Evolutionary conservation across 1,284 basidiomycete species (phyloP).

Genomic region (Naganishia sp.): DNA sequence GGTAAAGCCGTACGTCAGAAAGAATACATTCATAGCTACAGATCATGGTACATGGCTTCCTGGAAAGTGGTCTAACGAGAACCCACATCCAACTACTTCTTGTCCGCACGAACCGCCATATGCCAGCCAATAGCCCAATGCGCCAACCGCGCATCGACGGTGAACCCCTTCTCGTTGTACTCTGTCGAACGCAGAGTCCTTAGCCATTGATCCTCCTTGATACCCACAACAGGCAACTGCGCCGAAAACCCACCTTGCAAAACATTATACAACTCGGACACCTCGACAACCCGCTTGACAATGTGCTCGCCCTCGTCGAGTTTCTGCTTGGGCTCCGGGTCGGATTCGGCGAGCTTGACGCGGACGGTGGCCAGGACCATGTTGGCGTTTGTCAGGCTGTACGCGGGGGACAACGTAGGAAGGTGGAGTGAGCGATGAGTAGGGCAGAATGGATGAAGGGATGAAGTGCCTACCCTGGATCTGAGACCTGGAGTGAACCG

Average conservation of each 20-base stretch:
- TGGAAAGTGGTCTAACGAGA: too few species aligned
- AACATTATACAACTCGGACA: slow-evolving; percentile 64
- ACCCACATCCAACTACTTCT: background rate
- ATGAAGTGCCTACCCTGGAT: slow-evolving; percentile 60
- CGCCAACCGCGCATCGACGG: slow-evolving; percentile 72
- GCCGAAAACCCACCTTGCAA: slow-evolving; percentile 62
- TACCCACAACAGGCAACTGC: background rate
- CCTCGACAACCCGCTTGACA: slow-evolving; percentile 67
- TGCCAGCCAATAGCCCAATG: slow-evolving; percentile 72
- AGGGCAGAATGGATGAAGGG: too few species aligned
- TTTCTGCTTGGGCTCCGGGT: slow-evolving; percentile 49
- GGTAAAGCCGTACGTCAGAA: too few species aligned
- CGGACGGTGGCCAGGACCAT: slow-evolving; percentile 56
- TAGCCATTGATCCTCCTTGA: background rate
- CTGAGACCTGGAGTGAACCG: slow-evolving; percentile 32
- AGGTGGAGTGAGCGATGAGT: background rate
- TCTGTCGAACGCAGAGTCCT: slow-evolving; percentile 53
- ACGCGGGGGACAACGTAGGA: too few species aligned
- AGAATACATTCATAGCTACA: too few species aligned
- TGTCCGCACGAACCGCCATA: slow-evolving; percentile 52
- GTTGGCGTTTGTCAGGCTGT: slow-evolving; percentile 56
- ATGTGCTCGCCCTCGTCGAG: slow-evolving; percentile 72
- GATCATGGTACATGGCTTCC: too few species aligned
- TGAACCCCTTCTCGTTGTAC: slow-evolving; percentile 71
- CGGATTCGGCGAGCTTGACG: slow-evolving; percentile 51